These are phyloP conservation scores for Aspergillus spinulosporus DNA, from an alignment of 2,329 filamentous ascomycete genomes.

Conservation along the genomic window DNA sequence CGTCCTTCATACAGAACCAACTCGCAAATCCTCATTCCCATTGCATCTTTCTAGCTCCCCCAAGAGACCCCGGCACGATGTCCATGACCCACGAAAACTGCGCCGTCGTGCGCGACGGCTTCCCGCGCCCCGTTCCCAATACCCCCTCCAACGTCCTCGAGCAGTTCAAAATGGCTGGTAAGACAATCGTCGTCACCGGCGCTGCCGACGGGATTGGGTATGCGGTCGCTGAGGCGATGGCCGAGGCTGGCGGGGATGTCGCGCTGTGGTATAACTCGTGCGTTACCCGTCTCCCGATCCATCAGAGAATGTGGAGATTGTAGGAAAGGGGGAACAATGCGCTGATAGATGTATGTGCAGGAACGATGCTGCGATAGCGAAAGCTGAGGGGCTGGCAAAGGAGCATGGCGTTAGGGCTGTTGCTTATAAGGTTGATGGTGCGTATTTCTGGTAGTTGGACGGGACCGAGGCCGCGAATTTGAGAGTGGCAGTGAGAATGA, in stretches of 20 bases:
- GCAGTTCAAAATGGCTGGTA: constrained; percentile 47
- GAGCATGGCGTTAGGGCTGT: constrained; percentile 39
- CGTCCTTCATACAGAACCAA: not conserved
- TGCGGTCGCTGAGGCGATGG: constrained; percentile 49
- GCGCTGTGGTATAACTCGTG: constrained; percentile 45
- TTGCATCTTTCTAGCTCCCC: not conserved
- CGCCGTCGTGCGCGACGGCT: constrained; percentile 32
- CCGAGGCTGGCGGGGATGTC: constrained; percentile 48
- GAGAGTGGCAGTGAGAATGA: no score
- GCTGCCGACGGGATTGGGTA: constrained; percentile 50
- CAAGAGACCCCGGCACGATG: constrained; percentile 30
- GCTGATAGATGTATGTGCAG: constrained; percentile 17
- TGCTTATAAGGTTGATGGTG: constrained; percentile 47
- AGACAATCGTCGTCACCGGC: constrained; percentile 44
- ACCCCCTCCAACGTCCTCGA: constrained; percentile 48
- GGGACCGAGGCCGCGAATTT: no score
- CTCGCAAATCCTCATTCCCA: not conserved
- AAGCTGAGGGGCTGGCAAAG: constrained; percentile 36
- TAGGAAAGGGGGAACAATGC: not conserved
- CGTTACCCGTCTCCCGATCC: constrained; percentile 4
- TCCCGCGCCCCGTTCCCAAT: constrained; percentile 41
- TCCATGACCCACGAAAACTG: constrained; percentile 42
- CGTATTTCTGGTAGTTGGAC: not conserved
- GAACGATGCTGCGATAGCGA: constrained; percentile 39
- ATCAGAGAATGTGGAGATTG: not conserved